Percentiles rank a stretch among this genome's conserved stretches.
phyloP scores from a whole-genome alignment of 2,329 filamentous ascomycete species.

The Xylaria sp. region DNA sequence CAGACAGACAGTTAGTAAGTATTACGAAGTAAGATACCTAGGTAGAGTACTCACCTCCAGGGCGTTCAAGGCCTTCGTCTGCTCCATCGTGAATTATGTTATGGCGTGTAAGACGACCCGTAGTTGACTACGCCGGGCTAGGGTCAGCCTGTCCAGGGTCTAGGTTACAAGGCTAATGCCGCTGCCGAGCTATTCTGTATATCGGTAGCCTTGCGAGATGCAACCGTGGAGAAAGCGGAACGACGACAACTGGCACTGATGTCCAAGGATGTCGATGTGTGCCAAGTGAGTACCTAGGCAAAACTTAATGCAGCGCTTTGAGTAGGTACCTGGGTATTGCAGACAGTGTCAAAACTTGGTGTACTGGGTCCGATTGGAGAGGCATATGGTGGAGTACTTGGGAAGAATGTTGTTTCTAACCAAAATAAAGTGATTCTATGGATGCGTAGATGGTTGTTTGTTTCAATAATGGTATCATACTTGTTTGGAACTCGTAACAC shows the following conservation, averaged over 20 bases:
- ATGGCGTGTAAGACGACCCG: conserved; percentile 16
- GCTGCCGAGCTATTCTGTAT: conserved; percentile 31
- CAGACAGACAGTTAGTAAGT: conserved; percentile 24
- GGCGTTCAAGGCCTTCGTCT: conserved; percentile 73
- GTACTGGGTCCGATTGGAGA: background rate
- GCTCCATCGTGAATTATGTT: conserved; percentile 69
- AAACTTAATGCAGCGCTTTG: background rate
- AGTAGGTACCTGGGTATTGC: no score
- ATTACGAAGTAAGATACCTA: conserved; percentile 3
- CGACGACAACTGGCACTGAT: background rate
- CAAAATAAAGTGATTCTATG: conserved; percentile 12
- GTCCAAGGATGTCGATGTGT: conserved; percentile 12
- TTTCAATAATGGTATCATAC: conserved; percentile 42
- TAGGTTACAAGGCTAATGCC: conserved; percentile 23
- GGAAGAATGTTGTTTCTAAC: conserved; percentile 1
- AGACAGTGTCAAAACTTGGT: background rate
- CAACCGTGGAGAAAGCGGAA: conserved; percentile 22
- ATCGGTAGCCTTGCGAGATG: conserved; percentile 33
- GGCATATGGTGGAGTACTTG: background rate
- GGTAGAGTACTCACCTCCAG: conserved; percentile 61
- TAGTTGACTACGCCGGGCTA: conserved; percentile 3
- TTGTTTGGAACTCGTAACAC: conserved; percentile 43
- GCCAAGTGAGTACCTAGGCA: background rate
- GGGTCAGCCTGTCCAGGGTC: conserved; percentile 25
- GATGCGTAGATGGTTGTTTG: background rate